These are phyloP conservation scores for Sorghum bicolor DNA, from an alignment of 176 grass and related monocot genomes.

Conservation along the genomic window Sorghum_bicolor_NCBIv3 NC_012876.2:56933501-56934000, in stretches of 20 bases:
- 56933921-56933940: not conserved
- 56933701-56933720: not conserved
- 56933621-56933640: too few relatives aligned
- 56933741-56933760: not conserved
- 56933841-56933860: not conserved
- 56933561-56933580: not conserved
- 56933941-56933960: not conserved
- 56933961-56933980: not conserved
- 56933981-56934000: not conserved
- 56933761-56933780: not conserved
- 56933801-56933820: not conserved
- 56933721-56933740: not conserved
- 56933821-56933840: not conserved
- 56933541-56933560: slow-evolving; percentile 51
- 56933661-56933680: not conserved
- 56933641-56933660: not conserved
- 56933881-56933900: too few relatives aligned
- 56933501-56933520: slow-evolving; percentile 40
- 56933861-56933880: not conserved
- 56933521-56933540: slow-evolving; percentile 84
- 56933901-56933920: not conserved
- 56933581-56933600: not conserved
- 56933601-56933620: not conserved
- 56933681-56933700: not conserved
- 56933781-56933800: not conserved